These are phyloP conservation scores for Sclerotinia borealis DNA, from an alignment of 2,329 filamentous ascomycete genomes.

Conservation along the genomic window DNA sequence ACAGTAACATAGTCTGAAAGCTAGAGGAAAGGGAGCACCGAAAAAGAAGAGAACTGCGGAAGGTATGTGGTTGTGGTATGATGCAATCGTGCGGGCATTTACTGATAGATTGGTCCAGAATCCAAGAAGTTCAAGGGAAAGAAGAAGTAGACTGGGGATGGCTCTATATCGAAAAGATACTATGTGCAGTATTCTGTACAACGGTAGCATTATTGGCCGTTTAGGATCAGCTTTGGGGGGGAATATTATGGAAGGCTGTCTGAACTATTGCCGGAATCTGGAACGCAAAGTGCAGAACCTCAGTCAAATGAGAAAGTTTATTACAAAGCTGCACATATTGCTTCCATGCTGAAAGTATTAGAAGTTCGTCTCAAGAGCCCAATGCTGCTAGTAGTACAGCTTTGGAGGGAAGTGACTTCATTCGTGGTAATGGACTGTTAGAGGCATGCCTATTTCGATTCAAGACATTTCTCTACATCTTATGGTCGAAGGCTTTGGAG, in stretches of 20 bases:
- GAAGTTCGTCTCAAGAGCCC: neutral
- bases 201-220: slow-evolving; percentile 29
- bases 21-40: slow-evolving; percentile 78
- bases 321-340: neutral
- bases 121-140: slow-evolving; percentile 42
- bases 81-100: neutral
- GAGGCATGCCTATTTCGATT: neutral
- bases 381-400: neutral
- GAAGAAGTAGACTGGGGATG: slow-evolving; percentile 35
- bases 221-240: slow-evolving; percentile 12
- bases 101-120: slow-evolving; percentile 29
- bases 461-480: neutral
- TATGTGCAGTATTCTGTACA: slow-evolving; percentile 25
- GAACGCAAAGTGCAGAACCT: neutral
- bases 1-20: slow-evolving; percentile 53
- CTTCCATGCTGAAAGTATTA: neutral
- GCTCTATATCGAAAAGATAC: slow-evolving; percentile 13
- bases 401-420: neutral
- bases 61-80: slow-evolving; percentile 29
- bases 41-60: slow-evolving; percentile 74
- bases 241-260: neutral
- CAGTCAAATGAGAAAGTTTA: slow-evolving; percentile 2
- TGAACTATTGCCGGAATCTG: neutral
- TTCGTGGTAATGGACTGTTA: neutral
- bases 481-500: neutral